Evolutionary conservation across 1,284 basidiomycete species (phyloP), one percentile per base, ranked within the genome.

Genomic region (Cutaneotrichosporon cutaneum): DNA sequence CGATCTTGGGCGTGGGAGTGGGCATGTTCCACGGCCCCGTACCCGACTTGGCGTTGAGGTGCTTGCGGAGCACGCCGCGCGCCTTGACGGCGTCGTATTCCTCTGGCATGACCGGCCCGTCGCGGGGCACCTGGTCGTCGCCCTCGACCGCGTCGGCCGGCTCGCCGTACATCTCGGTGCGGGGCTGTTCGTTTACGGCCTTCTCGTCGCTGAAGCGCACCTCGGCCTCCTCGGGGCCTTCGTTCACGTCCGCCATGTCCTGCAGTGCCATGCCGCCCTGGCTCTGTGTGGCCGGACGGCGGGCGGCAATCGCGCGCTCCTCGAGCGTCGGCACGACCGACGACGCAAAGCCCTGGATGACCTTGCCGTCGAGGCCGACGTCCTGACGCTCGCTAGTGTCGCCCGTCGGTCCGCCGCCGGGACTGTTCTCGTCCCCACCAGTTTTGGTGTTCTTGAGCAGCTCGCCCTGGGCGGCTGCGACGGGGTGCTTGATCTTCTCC

Each of bases 261-360:
- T 78, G 68, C 63, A 82, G 62, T 39, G 81, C 70, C 69, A 80
- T 70, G 71, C 82, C 77, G 62, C 80, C 68, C 0, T 71, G 72
- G 56, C 81, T 76, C 5, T 61, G 65, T 4, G 62, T 67, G 0
- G 75, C 67, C 3, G 80, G 58, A 21, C 71, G 72, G 27, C 76
- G 69, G 58, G 87, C 84, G 4, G 74, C 73, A 26, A 89, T 79
- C 0, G 81, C 82, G 74, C 87, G 85, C 77, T 90, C 88, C 73
- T 91, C 90, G 7, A 90, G 73, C 0, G 86, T 89, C 0, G 90
- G 89, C 1, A 90, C 85, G 10, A 85, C 80, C 1, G 86, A 81
- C 66, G 85, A 85, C 0, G 87, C 83, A 73, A 90, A 89, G 1
- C 87, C 87, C 14, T 30, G 24, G 18, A 52, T 33, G 22, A 81